Evolutionary conservation across 2,329 filamentous ascomycete species (phyloP), one percentile per base, ranked within the genome.

Genomic region (Colletotrichum gloeosporioides): DNA sequence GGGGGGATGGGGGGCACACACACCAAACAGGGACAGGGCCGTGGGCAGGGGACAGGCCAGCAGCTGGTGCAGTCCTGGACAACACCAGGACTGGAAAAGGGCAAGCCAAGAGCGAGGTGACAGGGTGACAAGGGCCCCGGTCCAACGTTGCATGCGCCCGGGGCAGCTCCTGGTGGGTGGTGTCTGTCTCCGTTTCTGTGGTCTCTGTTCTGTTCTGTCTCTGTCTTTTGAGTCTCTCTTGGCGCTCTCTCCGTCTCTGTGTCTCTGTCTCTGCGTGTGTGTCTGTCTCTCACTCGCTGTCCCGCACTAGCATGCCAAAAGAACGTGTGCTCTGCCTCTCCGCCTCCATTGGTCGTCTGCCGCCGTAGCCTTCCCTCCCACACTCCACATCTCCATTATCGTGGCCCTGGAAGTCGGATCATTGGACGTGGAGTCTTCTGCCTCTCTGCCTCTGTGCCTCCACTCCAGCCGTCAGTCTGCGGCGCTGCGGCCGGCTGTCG

Each of bases 141-240:
- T 76, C 69, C 69, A 73, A 76, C 73, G 73, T 76, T 73, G 73
- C 73, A 69, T 76, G 73, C 72, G 72, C 62, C 67, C 39, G 62
- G 69, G 55, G 73, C 63, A 73, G 73, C 72, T 71, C 61, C 55
- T 65, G 22, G 57, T 57, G 32, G 31, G 36, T 69, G 53, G 71
- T 34, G 53, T 61, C 70, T 32, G 32, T 18, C n/a, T 44, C 71
- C 31, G 8, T 57, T 10, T 31, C 18, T 36, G 59, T 34, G 44
- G 6, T 34, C 13, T 1, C 55, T 27, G 18, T 16, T 1, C 55
- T 27, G 18, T 16, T 57, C 71, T 62, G 10, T 55, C 53, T 32
- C 18, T 25, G 49, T 61, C 63, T 49, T 49, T 27, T 29, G 55
- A 61, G 27, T 44, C 16, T 44, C 16, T 39, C 36, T 18, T 39